Conservation (phyloP, 495 filamentous ascomycete genomes). For the Trichoderma orchidacearum region DNA sequence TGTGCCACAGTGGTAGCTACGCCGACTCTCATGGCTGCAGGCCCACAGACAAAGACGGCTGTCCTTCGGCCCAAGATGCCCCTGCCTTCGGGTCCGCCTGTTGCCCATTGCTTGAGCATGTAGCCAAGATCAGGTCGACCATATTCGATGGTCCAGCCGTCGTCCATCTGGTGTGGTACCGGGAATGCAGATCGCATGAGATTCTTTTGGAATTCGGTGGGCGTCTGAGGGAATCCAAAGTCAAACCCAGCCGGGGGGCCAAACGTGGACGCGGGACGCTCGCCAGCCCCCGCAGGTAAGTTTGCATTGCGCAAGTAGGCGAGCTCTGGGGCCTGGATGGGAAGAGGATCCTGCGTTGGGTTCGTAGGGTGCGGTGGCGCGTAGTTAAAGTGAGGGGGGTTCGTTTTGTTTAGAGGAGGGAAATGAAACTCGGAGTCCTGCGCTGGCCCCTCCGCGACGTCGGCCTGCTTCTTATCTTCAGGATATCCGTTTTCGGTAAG, state of each 20-base stretch:
- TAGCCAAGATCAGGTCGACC: constrained; percentile 78
- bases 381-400: constrained; percentile 36
- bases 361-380: constrained; percentile 28
- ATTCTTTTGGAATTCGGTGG: constrained; percentile 66
- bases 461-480: constrained; percentile 5
- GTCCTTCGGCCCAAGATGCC: constrained; percentile 68
- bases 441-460: not conserved
- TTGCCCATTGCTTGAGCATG: constrained; percentile 68
- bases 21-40: constrained; percentile 73
- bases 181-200: constrained; percentile 80
- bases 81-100: constrained; percentile 36
- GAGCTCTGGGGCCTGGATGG: constrained; percentile 28
- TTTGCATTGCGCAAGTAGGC: constrained; percentile 37
- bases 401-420: constrained; percentile 27
- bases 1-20: constrained; percentile 72
- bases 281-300: constrained; percentile 12
- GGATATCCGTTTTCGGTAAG: constrained; percentile 5
- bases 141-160: constrained; percentile 84
- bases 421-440: constrained; percentile 20
- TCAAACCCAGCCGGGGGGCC: constrained; percentile 45
- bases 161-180: constrained; percentile 49
- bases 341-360: constrained; percentile 4
- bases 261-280: constrained; percentile 27
- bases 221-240: constrained; percentile 63
- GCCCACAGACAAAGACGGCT: constrained; percentile 89